A percentile compares a stretch with the other conserved stretches of the same genome.
Conservation (phyloP, 257 asterid species). For the Solanum lycopersicoides region DNA sequence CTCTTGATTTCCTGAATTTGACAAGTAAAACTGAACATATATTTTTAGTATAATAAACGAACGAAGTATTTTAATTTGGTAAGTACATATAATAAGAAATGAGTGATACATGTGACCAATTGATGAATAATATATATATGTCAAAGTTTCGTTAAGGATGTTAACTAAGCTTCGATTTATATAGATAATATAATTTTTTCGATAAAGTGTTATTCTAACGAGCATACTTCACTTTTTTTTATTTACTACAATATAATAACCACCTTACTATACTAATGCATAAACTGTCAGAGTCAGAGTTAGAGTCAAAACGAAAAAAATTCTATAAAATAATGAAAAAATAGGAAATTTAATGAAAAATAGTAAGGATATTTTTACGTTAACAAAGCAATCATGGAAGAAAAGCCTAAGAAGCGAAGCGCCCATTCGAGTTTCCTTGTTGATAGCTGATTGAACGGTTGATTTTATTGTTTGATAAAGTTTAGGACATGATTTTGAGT, state of each 20-base stretch:
- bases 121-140: neutral
- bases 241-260: neutral
- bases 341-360: neutral
- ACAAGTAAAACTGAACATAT: neutral
- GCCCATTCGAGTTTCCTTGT: slow-evolving; percentile 73
- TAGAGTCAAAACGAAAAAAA: too few relatives aligned
- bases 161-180: neutral
- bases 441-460: slow-evolving; percentile 46
- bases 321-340: too few relatives aligned
- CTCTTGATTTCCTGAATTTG: neutral
- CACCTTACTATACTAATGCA: neutral
- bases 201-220: neutral
- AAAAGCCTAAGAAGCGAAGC: slow-evolving; percentile 86
- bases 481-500: slow-evolving; percentile 55
- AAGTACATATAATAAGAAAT: neutral
- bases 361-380: slow-evolving; percentile 21
- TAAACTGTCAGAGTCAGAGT: too few relatives aligned
- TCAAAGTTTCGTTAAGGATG: neutral
- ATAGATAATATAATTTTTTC: neutral
- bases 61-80: neutral
- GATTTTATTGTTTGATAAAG: slow-evolving; percentile 34
- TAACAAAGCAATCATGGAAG: slow-evolving; percentile 94
- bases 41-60: neutral
- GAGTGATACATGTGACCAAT: neutral
- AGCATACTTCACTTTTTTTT: neutral